A percentile compares a stretch with the other conserved stretches of the same genome.
Conservation (phyloP, 768 basidiomycete genomes). For the Hortiboletus campestris region DNA sequence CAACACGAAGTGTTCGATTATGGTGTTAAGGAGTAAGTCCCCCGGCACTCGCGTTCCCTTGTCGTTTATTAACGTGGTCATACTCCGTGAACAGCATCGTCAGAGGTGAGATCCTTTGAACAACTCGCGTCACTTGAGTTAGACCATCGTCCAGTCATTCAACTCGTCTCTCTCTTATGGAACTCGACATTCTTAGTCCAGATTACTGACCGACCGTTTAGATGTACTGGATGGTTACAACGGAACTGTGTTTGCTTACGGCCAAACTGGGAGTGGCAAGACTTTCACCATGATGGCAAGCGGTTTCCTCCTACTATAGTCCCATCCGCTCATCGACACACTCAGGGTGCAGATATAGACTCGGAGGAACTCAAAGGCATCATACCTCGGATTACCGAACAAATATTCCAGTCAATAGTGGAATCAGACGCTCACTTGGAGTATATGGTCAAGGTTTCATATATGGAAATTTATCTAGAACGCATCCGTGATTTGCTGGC, state of each 20-base stretch:
- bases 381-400: constrained; percentile 97
- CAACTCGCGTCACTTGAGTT: constrained; percentile 1
- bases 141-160: neutral
- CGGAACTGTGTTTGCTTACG: constrained; percentile 96
- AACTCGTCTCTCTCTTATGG: neutral
- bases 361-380: constrained; percentile 91
- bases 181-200: neutral
- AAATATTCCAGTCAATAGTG: constrained; percentile 97
- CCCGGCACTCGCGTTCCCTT: neutral
- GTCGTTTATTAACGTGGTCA: constrained; percentile 18
- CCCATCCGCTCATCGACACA: constrained; percentile 8
- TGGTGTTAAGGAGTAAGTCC: constrained; percentile 90
- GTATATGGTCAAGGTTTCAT: constrained; percentile 98
- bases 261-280: constrained; percentile 96
- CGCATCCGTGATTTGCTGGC: constrained; percentile 92
- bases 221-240: constrained; percentile 99
- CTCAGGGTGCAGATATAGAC: constrained; percentile 95
- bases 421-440: constrained; percentile 93
- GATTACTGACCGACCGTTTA: constrained; percentile 35
- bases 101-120: constrained; percentile 56
- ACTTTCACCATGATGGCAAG: constrained; percentile 98
- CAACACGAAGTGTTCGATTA: constrained; percentile 98
- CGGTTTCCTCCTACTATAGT: neutral
- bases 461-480: constrained; percentile 99
- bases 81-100: constrained; percentile 61